Evolutionary conservation across 495 filamentous ascomycete genomes (phyloP), one percentile per base, ranked within the genome.

Genomic region (Podospora australis): DNA sequence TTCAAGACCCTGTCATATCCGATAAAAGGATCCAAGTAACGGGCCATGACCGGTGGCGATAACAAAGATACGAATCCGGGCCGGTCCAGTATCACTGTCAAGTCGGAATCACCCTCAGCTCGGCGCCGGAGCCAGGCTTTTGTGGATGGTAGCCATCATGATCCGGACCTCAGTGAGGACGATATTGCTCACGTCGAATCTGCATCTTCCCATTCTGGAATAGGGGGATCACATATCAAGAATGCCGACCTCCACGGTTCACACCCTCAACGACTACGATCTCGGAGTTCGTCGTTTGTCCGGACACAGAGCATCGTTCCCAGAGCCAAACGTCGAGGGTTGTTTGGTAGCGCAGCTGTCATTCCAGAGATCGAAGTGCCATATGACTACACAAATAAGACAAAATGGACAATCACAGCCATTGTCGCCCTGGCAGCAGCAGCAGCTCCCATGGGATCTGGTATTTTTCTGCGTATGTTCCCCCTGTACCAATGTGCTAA

Each of bases 361-460:
- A 68, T 96, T n/a, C 86, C 88, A 3, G 91, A 97, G 65, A 77
- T 95, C 30, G 81, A 86, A 44, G 69, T 81, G 29, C 83, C 90
- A 0, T 81, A 82, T 46, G 75, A 86, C 16, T 96, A 96, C 61
- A 64, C 74, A 22, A 76, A 77, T 11, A 70, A 65, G 14, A 83
- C 72, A 32, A 96, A 96, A 78, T 95, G 90, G 87, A 78, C 80
- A 44, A 83, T 97, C 57, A 96, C 91, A 0, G 73, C 83, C 39
- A 71, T 91, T 44, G 78, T 96, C 22, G 84, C 89, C 9, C 56
- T 87, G 6, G 87, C 87, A 1, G 88, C 80, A 1, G 78, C 80
- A 8, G 81, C 79, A 4, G 88, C 87, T 14, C 90, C 91, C 0
- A 82, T 95, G 74, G 91, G 91, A 2, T 89, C 85, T 20, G 76